Base-by-base conservation (phyloP, 148 eudicot species). In the Salicornia ramosissima region DNA sequence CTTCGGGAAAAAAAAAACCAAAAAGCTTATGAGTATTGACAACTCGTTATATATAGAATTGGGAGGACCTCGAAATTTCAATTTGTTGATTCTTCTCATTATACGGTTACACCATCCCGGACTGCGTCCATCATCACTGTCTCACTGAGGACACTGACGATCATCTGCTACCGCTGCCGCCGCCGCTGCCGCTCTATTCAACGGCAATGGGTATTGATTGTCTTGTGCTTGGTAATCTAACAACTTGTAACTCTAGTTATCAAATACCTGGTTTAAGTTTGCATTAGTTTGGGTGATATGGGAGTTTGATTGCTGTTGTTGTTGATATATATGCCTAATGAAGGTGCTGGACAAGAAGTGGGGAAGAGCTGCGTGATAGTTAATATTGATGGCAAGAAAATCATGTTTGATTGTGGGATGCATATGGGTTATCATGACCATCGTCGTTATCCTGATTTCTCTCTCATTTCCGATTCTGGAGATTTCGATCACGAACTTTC, bases 391-490 rank as follows among this genome's bases (percentile, higher is more conserved):
- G 98, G 92, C 36, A 94, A 94, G 84, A 81, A 72, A 64, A 88
- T 94, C 16, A 90, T 94, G 98, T 94, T 94, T 63, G 98, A 94
- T 78, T 94, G 98, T 57, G 98, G 98, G 4, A 94, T 90, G 98
- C 98, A 94, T 79, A 94, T 90, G 97, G 92, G 96, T 0, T 75
- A 90, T 70, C 70, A 25, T 10, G 97, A 90, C 58, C 85, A 61
- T 46, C 88, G 82, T 5, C 89, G 92, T 34, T 94, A 87, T 77
- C 98, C 98, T 0, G 92, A 94, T 72, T 94, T 94, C 65, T 88
- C 97, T 21, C 90, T 66, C 56, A 83, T 94, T 36, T 83, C 97
- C 15, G 34, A 71, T 5, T 81, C 97, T 14, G 79, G 84, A 2
- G 78, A 82, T 75, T 93, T 86, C 39, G 82, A 86, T 68, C 65